A percentile compares a stretch with the other conserved stretches of the same genome.
These are phyloP conservation scores for Xylaria bambusicola DNA, from an alignment of 495 filamentous ascomycete genomes.

Conservation along the genomic window DNA sequence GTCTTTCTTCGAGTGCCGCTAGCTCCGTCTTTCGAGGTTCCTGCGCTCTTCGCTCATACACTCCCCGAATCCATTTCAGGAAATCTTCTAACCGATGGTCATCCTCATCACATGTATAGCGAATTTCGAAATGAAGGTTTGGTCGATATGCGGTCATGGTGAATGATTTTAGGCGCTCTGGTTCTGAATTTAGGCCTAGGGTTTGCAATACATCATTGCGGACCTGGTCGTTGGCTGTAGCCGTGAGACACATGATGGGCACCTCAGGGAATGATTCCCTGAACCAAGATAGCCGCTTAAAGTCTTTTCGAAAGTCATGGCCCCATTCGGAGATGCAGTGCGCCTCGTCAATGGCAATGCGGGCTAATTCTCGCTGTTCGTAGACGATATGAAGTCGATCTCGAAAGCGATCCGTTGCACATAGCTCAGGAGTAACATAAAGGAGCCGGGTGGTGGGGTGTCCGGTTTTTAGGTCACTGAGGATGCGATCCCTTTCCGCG, in stretches of 20 bases:
- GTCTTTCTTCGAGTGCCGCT: constrained; percentile 48
- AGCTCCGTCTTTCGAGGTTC: constrained; percentile 53
- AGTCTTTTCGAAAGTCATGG: constrained; percentile 93
- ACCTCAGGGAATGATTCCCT: constrained; percentile 76
- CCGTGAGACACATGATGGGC: constrained; percentile 87
- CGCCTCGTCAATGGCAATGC: constrained; percentile 91
- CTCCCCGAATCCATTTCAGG: constrained; percentile 68
- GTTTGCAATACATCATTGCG: constrained; percentile 76
- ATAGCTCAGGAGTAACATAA: constrained; percentile 92
- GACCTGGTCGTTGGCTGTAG: constrained; percentile 81
- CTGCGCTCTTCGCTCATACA: constrained; percentile 63
- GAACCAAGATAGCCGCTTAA: constrained; percentile 88
- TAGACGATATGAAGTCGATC: constrained; percentile 72
- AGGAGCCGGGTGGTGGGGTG: constrained; percentile 82
- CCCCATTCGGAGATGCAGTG: constrained; percentile 99
- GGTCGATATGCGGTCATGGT: constrained; percentile 76
- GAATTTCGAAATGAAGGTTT: constrained; percentile 90
- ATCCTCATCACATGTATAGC: constrained; percentile 77
- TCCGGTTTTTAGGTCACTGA: constrained; percentile 80
- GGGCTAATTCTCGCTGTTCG: constrained; percentile 75
- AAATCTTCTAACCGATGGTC: constrained; percentile 70
- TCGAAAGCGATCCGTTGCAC: constrained; percentile 76
- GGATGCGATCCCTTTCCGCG: constrained; percentile 64
- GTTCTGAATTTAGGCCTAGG: constrained; percentile 61
- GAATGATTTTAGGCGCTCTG: constrained; percentile 66